Conservation (phyloP, 2,329 filamentous ascomycete genomes). For the Ramularia collo-cygni region DNA sequence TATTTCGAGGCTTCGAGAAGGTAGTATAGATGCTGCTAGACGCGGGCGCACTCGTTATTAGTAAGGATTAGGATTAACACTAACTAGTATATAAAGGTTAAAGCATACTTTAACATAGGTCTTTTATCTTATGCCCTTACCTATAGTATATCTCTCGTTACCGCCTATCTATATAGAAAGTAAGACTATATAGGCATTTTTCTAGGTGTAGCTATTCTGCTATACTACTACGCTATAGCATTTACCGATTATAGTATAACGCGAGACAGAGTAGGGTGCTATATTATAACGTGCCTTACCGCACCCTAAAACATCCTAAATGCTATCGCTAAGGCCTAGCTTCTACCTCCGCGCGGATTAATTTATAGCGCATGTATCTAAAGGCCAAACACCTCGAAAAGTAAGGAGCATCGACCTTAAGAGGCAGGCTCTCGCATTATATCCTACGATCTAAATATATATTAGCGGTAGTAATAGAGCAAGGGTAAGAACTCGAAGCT, state of each 20-base stretch:
- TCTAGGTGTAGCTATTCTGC: neutral
- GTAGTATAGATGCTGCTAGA: conserved; percentile 5
- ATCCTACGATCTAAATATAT: too few species aligned
- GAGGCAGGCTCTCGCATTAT: neutral
- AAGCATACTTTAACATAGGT: neutral
- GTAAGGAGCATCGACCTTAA: neutral
- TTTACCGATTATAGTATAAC: neutral
- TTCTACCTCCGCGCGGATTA: too few species aligned
- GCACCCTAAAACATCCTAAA: neutral
- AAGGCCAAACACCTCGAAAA: neutral
- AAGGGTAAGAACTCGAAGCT: neutral
- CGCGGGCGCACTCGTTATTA: conserved; percentile 2
- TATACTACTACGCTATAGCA: neutral
- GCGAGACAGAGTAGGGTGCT: neutral
- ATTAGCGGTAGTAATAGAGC: neutral
- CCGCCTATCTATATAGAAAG: neutral
- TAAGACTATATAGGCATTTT: neutral
- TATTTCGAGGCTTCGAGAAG: neutral
- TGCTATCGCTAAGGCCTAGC: too few species aligned
- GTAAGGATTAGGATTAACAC: neutral
- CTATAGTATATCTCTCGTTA: neutral
- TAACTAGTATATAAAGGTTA: neutral
- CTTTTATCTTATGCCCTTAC: neutral
- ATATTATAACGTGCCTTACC: neutral
- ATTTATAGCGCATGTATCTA: neutral